Percentiles rank a stretch among this genome's conserved stretches.
These are phyloP conservation scores for Phytophthora palmivora DNA, from an alignment of 352 stramenopile genomes.

Conservation along the genomic window DNA sequence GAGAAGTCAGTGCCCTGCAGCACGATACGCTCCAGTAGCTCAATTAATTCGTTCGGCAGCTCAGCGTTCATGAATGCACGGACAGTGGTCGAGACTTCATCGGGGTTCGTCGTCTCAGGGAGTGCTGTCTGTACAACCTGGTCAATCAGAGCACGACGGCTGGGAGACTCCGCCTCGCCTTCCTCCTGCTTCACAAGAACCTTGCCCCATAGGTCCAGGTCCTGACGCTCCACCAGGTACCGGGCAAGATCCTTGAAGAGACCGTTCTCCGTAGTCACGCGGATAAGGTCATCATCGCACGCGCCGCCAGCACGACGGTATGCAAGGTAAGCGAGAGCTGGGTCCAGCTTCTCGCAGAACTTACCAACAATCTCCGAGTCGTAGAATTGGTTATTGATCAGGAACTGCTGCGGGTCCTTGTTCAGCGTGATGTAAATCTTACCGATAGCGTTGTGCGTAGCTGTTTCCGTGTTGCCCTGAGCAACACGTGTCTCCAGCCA, in stretches of 20 bases:
- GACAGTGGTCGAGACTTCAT: constrained; percentile 99
- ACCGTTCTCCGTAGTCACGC: constrained; percentile 98
- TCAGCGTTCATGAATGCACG: constrained; percentile 99
- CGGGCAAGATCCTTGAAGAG: constrained; percentile 99
- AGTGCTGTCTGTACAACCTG: constrained; percentile 99
- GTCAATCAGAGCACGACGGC: constrained; percentile 97
- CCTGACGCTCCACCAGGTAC: constrained; percentile 99
- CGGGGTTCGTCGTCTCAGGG: constrained; percentile 98
- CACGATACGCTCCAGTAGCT: constrained; percentile 99
- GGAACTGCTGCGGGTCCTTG: constrained; percentile 98
- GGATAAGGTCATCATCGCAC: constrained; percentile 99
- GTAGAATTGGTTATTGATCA: constrained; percentile 99
- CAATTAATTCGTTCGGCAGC: constrained; percentile 98
- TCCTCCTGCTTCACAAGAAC: constrained; percentile 94
- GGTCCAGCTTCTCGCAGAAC: constrained; percentile 99
- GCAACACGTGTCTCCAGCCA: constrained; percentile 99
- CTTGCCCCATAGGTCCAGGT: constrained; percentile 98
- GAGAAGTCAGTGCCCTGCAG: constrained; percentile 99
- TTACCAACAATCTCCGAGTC: constrained; percentile 98
- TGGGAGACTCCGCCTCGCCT: constrained; percentile 90
- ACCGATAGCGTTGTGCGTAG: constrained; percentile 99
- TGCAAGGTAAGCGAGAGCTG: constrained; percentile 98
- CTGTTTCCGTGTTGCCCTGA: constrained; percentile 98
- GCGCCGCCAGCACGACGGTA: constrained; percentile 99
- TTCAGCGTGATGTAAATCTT: constrained; percentile 99